phyloP scores from a whole-genome alignment of 2,329 filamentous ascomycete genomes.

The Alternaria sp. region DNA sequence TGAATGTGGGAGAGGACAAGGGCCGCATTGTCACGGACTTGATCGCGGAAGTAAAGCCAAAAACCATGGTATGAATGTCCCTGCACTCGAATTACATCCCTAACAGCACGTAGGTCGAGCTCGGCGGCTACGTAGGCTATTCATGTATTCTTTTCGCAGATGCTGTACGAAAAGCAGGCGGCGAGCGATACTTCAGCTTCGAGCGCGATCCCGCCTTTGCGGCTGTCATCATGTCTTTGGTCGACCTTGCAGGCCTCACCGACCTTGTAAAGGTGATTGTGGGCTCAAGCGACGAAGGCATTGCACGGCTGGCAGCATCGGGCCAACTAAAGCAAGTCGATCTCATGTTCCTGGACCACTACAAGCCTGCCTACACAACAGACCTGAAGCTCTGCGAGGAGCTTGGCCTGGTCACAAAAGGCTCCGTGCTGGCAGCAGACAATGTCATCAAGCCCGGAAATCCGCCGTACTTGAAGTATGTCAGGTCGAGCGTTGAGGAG shows the following conservation, averaged over 20 bases:
- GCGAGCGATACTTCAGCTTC: conserved; percentile 71
- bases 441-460: conserved; percentile 76
- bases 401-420: conserved; percentile 67
- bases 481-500: conserved; percentile 67
- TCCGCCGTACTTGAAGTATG: conserved; percentile 73
- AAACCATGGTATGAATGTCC: conserved; percentile 61
- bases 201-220: conserved; percentile 78
- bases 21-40: conserved; percentile 72
- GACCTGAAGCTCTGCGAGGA: conserved; percentile 81
- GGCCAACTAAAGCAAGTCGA: conserved; percentile 67
- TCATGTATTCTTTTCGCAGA: conserved; percentile 78
- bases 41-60: conserved; percentile 70
- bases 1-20: conserved; percentile 81
- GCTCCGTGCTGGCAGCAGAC: conserved; percentile 70
- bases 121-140: conserved; percentile 83
- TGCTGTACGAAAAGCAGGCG: conserved; percentile 68
- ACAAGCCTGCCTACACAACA: conserved; percentile 75
- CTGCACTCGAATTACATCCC: not conserved
- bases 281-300: conserved; percentile 70
- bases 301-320: conserved; percentile 64
- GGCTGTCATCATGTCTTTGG: conserved; percentile 70
- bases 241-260: conserved; percentile 75
- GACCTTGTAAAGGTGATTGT: conserved; percentile 74
- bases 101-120: conserved; percentile 62
- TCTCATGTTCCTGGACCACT: conserved; percentile 80